These are phyloP conservation scores for Iris macrosiphon DNA, from an alignment of 106 monocot genomes.

Conservation along the genomic window DNA sequence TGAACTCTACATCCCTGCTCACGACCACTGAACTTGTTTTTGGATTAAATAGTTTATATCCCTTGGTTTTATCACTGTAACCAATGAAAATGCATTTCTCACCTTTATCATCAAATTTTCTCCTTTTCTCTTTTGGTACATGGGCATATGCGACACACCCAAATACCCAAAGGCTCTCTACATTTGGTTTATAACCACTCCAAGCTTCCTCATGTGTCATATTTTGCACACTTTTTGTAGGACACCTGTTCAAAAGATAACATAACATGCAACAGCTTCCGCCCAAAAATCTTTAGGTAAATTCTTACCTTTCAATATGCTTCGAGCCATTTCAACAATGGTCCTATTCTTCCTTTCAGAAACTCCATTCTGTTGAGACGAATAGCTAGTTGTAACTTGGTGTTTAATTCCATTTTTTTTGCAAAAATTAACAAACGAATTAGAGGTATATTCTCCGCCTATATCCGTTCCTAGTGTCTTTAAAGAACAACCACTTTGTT, in stretches of 20 bases:
- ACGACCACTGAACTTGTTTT: no score
- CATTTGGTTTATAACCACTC: background rate
- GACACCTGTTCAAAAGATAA: background rate
- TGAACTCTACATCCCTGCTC: no score
- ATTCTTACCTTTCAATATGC: background rate
- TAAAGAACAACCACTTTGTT: background rate
- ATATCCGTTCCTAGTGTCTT: background rate
- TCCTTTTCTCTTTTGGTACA: background rate
- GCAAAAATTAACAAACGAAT: background rate
- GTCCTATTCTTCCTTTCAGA: background rate
- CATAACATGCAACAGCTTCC: background rate
- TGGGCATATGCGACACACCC: background rate
- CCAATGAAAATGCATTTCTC: conserved; percentile 2
- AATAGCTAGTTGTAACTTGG: background rate
- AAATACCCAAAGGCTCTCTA: background rate
- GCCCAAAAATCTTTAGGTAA: background rate
- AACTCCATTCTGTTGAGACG: background rate
- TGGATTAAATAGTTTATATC: no score
- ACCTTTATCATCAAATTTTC: background rate
- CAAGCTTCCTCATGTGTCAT: background rate
- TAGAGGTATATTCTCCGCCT: conserved; percentile 1
- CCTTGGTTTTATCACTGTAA: no score
- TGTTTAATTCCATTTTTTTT: background rate
- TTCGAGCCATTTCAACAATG: conserved; percentile 1
- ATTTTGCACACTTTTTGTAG: background rate